A percentile compares a stretch with the other conserved stretches of the same genome.
Conservation (phyloP, 306 rosid species). For the Fagus sylvatica region DNA sequence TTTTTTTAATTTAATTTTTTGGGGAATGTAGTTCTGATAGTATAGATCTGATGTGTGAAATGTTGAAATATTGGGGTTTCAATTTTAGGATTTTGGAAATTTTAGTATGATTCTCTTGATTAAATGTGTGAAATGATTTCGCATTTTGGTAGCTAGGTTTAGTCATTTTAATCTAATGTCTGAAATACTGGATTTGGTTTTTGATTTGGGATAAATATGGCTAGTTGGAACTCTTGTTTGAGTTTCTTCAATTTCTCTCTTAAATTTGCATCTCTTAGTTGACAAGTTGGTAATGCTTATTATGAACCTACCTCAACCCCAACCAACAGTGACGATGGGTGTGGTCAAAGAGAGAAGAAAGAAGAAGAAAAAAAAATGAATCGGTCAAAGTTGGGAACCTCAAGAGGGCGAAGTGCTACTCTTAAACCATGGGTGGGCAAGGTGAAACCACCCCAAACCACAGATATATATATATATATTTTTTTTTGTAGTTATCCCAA, state of each 20-base stretch:
- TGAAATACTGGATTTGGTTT: background rate
- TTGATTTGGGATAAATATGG: background rate
- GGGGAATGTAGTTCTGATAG: background rate
- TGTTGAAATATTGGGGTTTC: background rate
- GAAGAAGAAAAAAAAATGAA: too few species aligned
- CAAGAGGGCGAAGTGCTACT: too few species aligned
- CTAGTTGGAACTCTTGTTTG: background rate
- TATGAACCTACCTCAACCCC: background rate
- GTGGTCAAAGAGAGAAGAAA: too few species aligned
- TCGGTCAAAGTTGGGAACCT: too few species aligned
- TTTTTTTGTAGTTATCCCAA: too few species aligned
- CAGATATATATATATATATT: too few species aligned
- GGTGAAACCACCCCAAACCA: too few species aligned
- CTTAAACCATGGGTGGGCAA: too few species aligned
- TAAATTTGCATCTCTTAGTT: background rate
- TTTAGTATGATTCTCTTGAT: background rate
- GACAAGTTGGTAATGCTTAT: background rate
- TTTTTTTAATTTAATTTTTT: too few species aligned
- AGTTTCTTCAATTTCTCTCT: background rate
- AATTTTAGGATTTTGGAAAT: background rate
- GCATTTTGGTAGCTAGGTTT: background rate
- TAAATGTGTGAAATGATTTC: background rate
- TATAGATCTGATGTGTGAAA: background rate
- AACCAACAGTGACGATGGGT: too few species aligned
- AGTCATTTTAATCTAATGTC: too few species aligned